Evolutionary conservation across 2,329 filamentous ascomycete species (phyloP), one percentile per base, ranked within the genome.

Genomic region (Trichoderma breve): DNA sequence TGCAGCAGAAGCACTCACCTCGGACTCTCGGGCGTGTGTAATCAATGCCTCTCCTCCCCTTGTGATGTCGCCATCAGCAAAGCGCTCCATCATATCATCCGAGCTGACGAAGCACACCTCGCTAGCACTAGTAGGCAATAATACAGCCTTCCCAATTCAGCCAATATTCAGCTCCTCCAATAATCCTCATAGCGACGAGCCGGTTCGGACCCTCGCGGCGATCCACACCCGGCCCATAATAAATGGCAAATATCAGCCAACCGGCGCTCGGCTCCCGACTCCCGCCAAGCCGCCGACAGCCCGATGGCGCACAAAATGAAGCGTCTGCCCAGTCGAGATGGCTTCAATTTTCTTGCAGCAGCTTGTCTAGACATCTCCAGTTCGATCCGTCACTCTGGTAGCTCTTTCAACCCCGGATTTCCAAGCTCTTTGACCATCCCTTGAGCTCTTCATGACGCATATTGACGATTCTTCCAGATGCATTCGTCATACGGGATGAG

Each of bases 191-290:
- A 21, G 69, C 69, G 69, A 71, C 62, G 69, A 71, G 47, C 69
- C 69, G 69, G 21, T 26, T 71, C 69, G 69, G 69, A 51, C 28
- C 69, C 69, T 71, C 69, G 69, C 69, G 15, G 32, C 9, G 61
- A 43, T 32, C 61, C 69, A 58, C 61, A 34, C 24, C 14, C 18
- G 18, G 24, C 61, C 69, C 69, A 60, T 57, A 60, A 58, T 39
- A 28, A 58, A 24, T 24, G 51, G 53, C 24, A 51, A 9, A n/a
- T 18, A 57, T 55, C 39, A 28, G 24, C 24, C 30, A 57, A 11
- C 6, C 69, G 69, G 69, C 53, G 61, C 61, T 71, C 69, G 69
- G 69, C 18, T 30, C 26, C 70, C 70, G 70, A 72, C 53, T 69
- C 34, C 70, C 70, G 65, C 32, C n/a, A 11, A 47, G 60, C 70